A percentile compares a stretch with the other conserved stretches of the same genome.
These are phyloP conservation scores for Talaromyces adpressus DNA, from an alignment of 495 filamentous ascomycete genomes.

Conservation along the genomic window DNA sequence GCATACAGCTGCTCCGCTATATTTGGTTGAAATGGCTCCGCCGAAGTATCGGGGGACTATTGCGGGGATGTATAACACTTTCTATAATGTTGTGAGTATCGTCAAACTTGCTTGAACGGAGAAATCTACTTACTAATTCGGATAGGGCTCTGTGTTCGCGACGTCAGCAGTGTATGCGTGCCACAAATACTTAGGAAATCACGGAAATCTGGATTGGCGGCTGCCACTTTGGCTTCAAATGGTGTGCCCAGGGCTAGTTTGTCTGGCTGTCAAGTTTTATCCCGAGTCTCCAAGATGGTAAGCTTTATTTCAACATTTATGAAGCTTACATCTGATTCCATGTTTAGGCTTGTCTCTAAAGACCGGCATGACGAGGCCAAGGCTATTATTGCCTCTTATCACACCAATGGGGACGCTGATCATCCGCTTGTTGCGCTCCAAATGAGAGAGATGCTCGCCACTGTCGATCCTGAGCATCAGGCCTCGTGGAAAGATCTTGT, in stretches of 20 bases:
- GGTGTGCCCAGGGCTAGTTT: slow-evolving; percentile 44
- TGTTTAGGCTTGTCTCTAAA: slow-evolving; percentile 28
- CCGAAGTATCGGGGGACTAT: slow-evolving; percentile 5
- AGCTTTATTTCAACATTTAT: not conserved
- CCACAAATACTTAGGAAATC: not conserved
- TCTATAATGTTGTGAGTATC: slow-evolving; percentile 4
- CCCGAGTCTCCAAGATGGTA: slow-evolving; percentile 33
- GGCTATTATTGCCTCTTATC: slow-evolving; percentile 46
- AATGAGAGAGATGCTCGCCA: not conserved
- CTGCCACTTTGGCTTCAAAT: slow-evolving; percentile 58
- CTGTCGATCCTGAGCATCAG: not conserved
- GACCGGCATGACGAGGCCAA: slow-evolving; percentile 47
- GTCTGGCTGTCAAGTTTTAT: slow-evolving; percentile 2
- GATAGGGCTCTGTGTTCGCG: slow-evolving; percentile 18
- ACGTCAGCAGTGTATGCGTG: slow-evolving; percentile 16
- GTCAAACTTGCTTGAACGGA: slow-evolving; percentile 57
- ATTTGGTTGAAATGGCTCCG: slow-evolving; percentile 64
- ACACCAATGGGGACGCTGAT: slow-evolving; percentile 47
- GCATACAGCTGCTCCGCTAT: slow-evolving; percentile 60
- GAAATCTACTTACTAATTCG: slow-evolving; percentile 45
- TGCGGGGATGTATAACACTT: slow-evolving; percentile 1
- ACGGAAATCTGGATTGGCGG: slow-evolving; percentile 43
- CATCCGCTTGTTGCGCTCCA: slow-evolving; percentile 51
- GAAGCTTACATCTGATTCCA: too few species aligned
- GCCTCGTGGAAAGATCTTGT: not conserved